A percentile compares a stretch with the other conserved stretches of the same genome.
Conservation (phyloP, 2,329 filamentous ascomycete genomes). For the Thermoascus crustaceus region DNA sequence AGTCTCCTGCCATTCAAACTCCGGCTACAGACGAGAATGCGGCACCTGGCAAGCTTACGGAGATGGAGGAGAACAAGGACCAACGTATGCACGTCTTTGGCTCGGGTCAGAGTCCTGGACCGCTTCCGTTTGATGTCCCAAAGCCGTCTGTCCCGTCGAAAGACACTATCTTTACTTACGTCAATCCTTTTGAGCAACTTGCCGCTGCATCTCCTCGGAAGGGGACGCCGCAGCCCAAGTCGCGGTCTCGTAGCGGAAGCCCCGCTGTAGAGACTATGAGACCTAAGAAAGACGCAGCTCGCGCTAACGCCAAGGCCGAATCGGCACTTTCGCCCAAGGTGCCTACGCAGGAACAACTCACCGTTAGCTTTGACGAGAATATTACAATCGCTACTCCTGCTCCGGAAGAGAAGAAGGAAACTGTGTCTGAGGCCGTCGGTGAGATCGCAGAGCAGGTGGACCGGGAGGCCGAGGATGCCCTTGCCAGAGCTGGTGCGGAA, state of each 20-base stretch:
- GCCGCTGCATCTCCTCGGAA: constrained; percentile 58
- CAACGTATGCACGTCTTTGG: constrained; percentile 27
- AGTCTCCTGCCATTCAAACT: constrained; percentile 21
- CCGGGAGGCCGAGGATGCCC: constrained; percentile 56
- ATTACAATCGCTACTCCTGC: constrained; percentile 6
- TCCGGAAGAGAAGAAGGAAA: constrained; percentile 47
- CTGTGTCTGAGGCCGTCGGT: constrained; percentile 61
- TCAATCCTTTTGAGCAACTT: constrained; percentile 64
- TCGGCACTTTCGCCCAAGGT: constrained; percentile 8
- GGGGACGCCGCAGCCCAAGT: constrained; percentile 42
- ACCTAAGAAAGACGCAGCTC: constrained; percentile 15
- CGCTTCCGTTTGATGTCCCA: constrained; percentile 32
- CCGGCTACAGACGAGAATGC: constrained; percentile 9
- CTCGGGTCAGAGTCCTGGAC: constrained; percentile 15
- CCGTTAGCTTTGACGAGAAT: constrained; percentile 7
- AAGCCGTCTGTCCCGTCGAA: constrained; percentile 27
- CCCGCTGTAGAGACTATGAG: constrained; percentile 24
- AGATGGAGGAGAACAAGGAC: constrained; percentile 21
- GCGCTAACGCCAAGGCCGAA: constrained; percentile 13
- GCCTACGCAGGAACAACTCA: constrained; percentile 5
- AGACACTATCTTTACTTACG: constrained; percentile 56
- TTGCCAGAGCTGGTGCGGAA: constrained; percentile 51
- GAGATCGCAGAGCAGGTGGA: constrained; percentile 55
- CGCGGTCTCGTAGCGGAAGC: constrained; percentile 31
- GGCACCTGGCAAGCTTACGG: constrained; percentile 6